Evolutionary conservation across 192 early-diverging fungal genomes (phyloP), one percentile per base, ranked within the genome.

Genomic region (Jimgerdemannia flammicorona): DNA sequence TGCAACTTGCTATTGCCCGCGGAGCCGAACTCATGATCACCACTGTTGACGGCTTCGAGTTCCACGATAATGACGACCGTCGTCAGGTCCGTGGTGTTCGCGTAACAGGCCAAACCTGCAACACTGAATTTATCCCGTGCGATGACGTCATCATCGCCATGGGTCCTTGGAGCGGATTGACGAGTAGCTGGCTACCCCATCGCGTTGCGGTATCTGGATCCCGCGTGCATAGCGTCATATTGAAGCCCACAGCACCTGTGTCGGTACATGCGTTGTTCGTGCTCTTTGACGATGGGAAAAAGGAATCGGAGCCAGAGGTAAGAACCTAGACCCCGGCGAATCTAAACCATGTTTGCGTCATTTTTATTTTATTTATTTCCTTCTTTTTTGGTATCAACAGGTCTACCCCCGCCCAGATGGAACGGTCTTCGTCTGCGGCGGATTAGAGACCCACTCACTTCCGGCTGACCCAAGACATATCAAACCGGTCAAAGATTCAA

Each of bases 391-490:
- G 1, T 29, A 29, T 29, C 1, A 29, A 29, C 29, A 29, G 29
- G 75, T 84, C 43, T 84, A 84, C 72, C 83, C 83, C n/a, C 75
- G 83, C 29, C 79, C 83, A 29, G 81, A 86, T 82, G 83, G 79
- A 9, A 84, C 85, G 4, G 82, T 86, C 4, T 86, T 83, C 69
- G 64, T 86, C 4, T 86, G 82, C 68, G 84, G 85, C 19, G 75
- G 75, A 67, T 69, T 64, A 8, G 81, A 84, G 40, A 59, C 54
- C 17, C 76, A 73, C 19, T 69, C 74, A 17, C 70, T 86, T 41
- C 85, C 85, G 29, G 44, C 49, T 3, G 69, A 67, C 17, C 74
- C 81, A 3, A 72, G 72, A 8, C 64, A 81, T 3, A 75, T 83
- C 44, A 44, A 70, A 49, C 65, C 76, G 4, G 80, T 75, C 64